A percentile compares a stretch with the other conserved stretches of the same genome.
Conservation (phyloP, 1,139 yeast genomes). For the Candida sp. region DNA sequence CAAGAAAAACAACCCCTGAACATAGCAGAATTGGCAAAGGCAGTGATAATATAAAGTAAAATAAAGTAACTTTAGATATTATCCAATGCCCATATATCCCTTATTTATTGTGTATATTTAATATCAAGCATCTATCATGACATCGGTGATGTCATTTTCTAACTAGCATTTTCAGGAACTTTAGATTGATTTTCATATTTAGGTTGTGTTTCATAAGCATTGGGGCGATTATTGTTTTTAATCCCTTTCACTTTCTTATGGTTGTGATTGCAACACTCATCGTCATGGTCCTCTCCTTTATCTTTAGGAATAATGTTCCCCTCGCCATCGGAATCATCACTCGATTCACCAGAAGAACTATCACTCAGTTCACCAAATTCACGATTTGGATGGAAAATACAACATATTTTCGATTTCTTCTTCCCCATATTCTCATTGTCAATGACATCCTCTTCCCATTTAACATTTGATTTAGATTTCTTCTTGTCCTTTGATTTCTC, state of each 20-base stretch:
- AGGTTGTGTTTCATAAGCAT: constrained; percentile 72
- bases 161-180: constrained; percentile 5
- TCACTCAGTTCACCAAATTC: constrained; percentile 63
- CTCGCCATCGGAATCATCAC: constrained; percentile 37
- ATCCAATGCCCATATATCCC: too few relatives aligned
- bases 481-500: constrained; percentile 6
- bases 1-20: background rate
- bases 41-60: background rate
- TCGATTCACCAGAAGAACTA: constrained; percentile 24
- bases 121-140: background rate
- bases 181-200: constrained; percentile 37
- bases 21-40: background rate
- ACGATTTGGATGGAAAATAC: constrained; percentile 83
- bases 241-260: background rate
- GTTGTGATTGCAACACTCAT: constrained; percentile 16
- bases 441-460: constrained; percentile 82
- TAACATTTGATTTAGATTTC: constrained; percentile 47
- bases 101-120: background rate
- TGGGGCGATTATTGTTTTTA: constrained; percentile 33
- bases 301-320: constrained; percentile 2
- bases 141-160: background rate
- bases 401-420: constrained; percentile 89
- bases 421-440: constrained; percentile 86
- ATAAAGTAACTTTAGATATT: too few relatives aligned
- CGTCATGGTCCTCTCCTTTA: constrained; percentile 1